Conservation (phyloP, 331 rosid species). For the Quercus tomentella region DNA sequence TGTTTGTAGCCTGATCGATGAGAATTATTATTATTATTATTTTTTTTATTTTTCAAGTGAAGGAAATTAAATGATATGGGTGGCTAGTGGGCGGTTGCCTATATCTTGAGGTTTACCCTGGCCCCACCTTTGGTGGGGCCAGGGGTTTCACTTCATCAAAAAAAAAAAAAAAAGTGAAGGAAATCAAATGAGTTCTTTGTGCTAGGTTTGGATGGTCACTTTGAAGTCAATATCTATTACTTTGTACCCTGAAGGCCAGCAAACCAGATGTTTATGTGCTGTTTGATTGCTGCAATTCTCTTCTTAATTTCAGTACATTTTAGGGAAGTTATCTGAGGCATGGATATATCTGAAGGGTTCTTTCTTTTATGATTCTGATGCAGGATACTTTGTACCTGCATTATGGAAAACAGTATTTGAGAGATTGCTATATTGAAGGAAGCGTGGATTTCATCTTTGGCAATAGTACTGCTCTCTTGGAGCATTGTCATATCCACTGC, state of each 20-base stretch:
- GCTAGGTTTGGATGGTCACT: background rate
- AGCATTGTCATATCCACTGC: slow-evolving; percentile 88
- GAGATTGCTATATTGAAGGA: slow-evolving; percentile 91
- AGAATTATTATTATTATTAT: background rate
- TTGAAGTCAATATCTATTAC: background rate
- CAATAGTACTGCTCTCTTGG: slow-evolving; percentile 81
- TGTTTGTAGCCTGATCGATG: background rate
- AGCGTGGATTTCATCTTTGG: slow-evolving; percentile 92
- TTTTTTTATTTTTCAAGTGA: background rate
- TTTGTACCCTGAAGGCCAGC: background rate
- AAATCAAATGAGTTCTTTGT: background rate
- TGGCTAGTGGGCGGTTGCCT: too few species aligned
- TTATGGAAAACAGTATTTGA: slow-evolving; percentile 74
- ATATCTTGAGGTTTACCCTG: too few species aligned
- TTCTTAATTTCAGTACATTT: slow-evolving; percentile 10
- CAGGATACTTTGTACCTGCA: slow-evolving; percentile 90
- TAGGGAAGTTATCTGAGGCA: background rate
- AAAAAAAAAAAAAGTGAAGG: too few species aligned
- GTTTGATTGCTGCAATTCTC: background rate
- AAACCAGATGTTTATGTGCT: slow-evolving; percentile 16
- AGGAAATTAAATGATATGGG: background rate
- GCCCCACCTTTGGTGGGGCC: too few species aligned
- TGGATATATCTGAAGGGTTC: background rate
- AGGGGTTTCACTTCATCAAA: too few species aligned
- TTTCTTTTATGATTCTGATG: slow-evolving; percentile 12